Evolutionary conservation across 306 rosid species (phyloP).

Genomic region (Prunus davidiana): DNA sequence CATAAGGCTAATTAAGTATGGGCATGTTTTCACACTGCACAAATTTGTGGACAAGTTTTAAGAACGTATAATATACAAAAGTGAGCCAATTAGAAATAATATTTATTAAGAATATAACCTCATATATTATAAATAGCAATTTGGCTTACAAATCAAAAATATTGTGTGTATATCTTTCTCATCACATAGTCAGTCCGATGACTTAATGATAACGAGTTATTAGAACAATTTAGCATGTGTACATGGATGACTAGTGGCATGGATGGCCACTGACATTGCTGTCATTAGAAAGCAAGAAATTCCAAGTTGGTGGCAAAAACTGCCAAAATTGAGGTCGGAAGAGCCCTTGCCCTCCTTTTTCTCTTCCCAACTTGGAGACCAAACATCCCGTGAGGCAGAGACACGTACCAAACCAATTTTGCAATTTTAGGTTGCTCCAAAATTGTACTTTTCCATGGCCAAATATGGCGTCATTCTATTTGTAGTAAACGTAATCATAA

Average conservation of each 20-base stretch:
- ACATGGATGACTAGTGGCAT: neutral
- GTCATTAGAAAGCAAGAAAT: neutral
- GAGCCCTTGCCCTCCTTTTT: neutral
- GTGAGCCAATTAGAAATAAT: too few relatives aligned
- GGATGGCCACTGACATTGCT: neutral
- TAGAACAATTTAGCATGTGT: neutral
- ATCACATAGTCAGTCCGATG: too few relatives aligned
- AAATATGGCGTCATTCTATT: neutral
- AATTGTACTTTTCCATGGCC: neutral
- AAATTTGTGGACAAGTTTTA: too few relatives aligned
- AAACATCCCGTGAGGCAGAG: neutral
- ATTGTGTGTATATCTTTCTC: too few relatives aligned
- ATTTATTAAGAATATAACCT: too few relatives aligned
- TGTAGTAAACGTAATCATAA: neutral
- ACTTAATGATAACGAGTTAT: too few relatives aligned
- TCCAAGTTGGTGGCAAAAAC: neutral
- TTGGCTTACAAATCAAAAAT: accelerated
- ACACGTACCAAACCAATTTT: neutral
- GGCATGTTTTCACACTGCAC: too few relatives aligned
- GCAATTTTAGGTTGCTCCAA: constrained; percentile 6
- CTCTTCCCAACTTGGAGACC: neutral
- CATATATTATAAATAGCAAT: too few relatives aligned
- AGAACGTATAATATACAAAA: too few relatives aligned
- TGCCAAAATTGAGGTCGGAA: neutral
- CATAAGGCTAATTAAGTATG: too few relatives aligned